Evolutionary conservation across 176 grass and related monocot species (phyloP), one percentile per base, ranked within the genome.

Genomic region (Cocos nucifera): DNA sequence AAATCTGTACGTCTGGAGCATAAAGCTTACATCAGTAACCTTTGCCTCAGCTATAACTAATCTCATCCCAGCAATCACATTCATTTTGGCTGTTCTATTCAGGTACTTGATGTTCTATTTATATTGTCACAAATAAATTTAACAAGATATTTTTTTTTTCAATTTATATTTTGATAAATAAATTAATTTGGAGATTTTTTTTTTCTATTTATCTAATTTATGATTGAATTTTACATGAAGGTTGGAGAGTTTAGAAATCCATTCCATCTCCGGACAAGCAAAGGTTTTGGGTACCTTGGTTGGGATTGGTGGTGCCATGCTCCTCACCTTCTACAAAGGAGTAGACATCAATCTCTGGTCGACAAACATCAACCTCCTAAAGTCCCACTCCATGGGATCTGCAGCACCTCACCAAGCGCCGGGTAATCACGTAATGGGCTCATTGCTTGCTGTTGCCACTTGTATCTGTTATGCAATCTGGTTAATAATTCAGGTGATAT

Each of bases 251-350:
- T 57, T 98, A 5, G 69, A 22, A 26, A 21, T 89, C 8, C 44
- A 78, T 51, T 62, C 59, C 28, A 14, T 65, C 2, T 78, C 84
- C 0, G 79, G 88, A 0, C 87, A 81, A 76, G 88, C 84, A 19
- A 98, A 98, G 75, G 6, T 89, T 4, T n/a, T 73, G 1, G 93
- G 93, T 24, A 98, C 88, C 4, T 18, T 98, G 0, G n/a, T 89
- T 9, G 79, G 93, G 24, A 67, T 98, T 50, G 81, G 76, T 3
- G 93, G 93, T 7, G 93, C 93, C 57, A 89, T 98, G 93, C 69
- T 98, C 1, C 93, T 98, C 35, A 89, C 88, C 49, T 86, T 98
- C 27, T 98, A 83, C 84, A 92, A 86, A 78, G 93, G 93, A 35
- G 56, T 70, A 0, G 76, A 78, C 29, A 54, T 98, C 63, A 75